phyloP scores from a whole-genome alignment of 768 basidiomycete genomes.

The Russula virescens region DNA sequence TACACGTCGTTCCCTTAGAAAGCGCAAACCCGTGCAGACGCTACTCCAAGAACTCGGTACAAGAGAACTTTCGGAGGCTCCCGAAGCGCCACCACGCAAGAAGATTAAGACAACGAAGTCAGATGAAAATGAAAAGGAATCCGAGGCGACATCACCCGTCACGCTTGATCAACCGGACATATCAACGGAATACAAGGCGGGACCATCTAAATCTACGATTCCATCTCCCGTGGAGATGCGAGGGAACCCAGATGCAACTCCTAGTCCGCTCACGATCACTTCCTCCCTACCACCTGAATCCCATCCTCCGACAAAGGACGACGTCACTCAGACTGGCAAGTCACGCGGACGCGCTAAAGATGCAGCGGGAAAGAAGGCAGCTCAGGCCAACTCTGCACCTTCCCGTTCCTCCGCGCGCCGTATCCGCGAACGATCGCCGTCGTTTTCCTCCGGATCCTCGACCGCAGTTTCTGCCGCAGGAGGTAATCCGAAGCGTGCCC shows the following conservation, averaged over 20 bases:
- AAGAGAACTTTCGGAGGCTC: conserved; percentile 14
- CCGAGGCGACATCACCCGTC: not conserved
- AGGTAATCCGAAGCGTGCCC: conserved; percentile 14
- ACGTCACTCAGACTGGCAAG: not conserved
- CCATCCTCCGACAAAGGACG: conserved; percentile 6
- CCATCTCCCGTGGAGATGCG: conserved; percentile 2
- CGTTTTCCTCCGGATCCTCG: conserved; percentile 22
- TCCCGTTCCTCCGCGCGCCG: conserved; percentile 17
- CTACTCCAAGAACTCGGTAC: conserved; percentile 3
- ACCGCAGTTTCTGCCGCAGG: conserved; percentile 20
- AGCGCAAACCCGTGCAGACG: conserved; percentile 19
- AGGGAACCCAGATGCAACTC: conserved; percentile 11
- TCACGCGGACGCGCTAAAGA: conserved; percentile 15
- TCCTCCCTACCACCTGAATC: conserved; percentile 18
- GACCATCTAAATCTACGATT: not conserved
- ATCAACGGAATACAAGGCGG: conserved; percentile 1
- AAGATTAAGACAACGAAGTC: conserved; percentile 10
- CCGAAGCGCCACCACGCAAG: conserved; percentile 21
- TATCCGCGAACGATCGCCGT: conserved; percentile 9
- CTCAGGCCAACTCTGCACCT: not conserved
- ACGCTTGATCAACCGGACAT: not conserved
- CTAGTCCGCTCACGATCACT: conserved; percentile 20
- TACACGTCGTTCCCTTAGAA: conserved; percentile 21
- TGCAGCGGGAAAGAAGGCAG: conserved; percentile 7
- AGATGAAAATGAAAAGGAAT: conserved; percentile 6